These are phyloP conservation scores for Podospora appendiculata DNA, from an alignment of 495 filamentous ascomycete species.

Conservation along the genomic window DNA sequence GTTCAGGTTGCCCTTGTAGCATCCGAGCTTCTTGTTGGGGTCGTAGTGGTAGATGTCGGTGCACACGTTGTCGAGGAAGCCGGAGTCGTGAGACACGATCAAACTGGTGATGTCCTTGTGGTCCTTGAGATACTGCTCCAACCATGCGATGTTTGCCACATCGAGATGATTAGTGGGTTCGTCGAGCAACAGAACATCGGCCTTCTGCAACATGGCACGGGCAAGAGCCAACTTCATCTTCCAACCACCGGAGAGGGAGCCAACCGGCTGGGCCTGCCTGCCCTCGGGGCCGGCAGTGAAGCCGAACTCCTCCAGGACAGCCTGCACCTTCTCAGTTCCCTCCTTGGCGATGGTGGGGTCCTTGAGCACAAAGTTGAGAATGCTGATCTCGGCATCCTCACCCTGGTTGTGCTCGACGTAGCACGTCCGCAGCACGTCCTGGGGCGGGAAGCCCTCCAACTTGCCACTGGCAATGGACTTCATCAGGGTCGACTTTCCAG, in stretches of 20 bases:
- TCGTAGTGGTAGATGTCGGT: conserved; percentile 99
- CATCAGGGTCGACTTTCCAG: conserved; percentile 98
- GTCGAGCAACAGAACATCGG: conserved; percentile 91
- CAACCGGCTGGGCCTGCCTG: conserved; percentile 77
- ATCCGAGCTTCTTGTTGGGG: conserved; percentile 83
- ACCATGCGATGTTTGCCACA: conserved; percentile 91
- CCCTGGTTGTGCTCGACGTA: conserved; percentile 99
- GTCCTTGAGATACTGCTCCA: conserved; percentile 88
- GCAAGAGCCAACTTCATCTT: conserved; percentile 99
- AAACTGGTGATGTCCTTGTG: conserved; percentile 96
- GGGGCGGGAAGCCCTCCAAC: conserved; percentile 91
- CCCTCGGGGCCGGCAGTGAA: conserved; percentile 88
- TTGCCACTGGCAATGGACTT: conserved; percentile 91
- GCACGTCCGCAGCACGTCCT: conserved; percentile 85
- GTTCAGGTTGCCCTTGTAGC: conserved; percentile 90
- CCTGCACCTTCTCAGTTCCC: conserved; percentile 69
- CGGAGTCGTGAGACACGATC: conserved; percentile 97
- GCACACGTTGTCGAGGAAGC: conserved; percentile 93
- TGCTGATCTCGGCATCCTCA: conserved; percentile 91
- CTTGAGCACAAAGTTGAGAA: conserved; percentile 81
- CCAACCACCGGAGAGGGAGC: conserved; percentile 97
- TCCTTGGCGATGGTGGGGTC: conserved; percentile 73
- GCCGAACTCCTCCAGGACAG: conserved; percentile 81
- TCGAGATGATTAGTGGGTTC: conserved; percentile 99
- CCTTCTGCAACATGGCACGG: conserved; percentile 91